phyloP scores from a whole-genome alignment of 345 rosid genomes.

The Eucalyptus sp. region DNA sequence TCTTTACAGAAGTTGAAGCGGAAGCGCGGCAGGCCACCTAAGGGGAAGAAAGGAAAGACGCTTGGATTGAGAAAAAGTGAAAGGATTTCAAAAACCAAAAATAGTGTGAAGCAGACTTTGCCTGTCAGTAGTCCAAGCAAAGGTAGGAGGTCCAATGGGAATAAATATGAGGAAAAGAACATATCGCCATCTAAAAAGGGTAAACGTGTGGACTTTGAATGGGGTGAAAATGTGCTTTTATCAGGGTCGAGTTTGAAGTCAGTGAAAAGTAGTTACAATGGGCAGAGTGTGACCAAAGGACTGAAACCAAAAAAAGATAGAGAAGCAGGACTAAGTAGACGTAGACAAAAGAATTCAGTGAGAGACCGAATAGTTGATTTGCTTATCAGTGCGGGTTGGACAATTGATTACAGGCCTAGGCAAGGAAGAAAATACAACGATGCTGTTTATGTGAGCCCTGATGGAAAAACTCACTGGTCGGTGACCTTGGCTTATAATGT shows the following conservation, averaged over 20 bases:
- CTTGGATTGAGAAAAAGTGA: slow-evolving; percentile 9
- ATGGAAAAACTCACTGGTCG: slow-evolving; percentile 95
- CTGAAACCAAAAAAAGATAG: not conserved
- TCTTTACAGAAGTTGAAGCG: not conserved
- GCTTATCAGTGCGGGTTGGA: slow-evolving; percentile 86
- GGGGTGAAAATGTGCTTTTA: not conserved
- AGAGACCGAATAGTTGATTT: slow-evolving; percentile 60
- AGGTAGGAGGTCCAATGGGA: not conserved
- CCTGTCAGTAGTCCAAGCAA: not conserved
- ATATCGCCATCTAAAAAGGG: slow-evolving; percentile 1
- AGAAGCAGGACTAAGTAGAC: slow-evolving; percentile 6
- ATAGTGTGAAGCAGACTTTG: slow-evolving; percentile 1
- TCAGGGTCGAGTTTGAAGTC: not conserved
- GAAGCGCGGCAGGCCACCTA: slow-evolving; percentile 16
- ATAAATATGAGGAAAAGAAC: slow-evolving; percentile 2
- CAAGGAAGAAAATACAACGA: slow-evolving; percentile 41
- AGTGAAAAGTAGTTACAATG: not conserved
- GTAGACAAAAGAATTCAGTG: slow-evolving; percentile 33
- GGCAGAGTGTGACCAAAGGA: slow-evolving; percentile 2
- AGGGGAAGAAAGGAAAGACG: slow-evolving; percentile 5
- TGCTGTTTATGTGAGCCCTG: slow-evolving; percentile 91
- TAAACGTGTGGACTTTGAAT: not conserved
- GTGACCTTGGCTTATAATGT: slow-evolving; percentile 70
- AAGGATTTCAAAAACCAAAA: not conserved
- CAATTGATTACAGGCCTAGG: slow-evolving; percentile 67